Conservation (phyloP, 164 flowering plant genomes). For the Annona cherimola region DNA sequence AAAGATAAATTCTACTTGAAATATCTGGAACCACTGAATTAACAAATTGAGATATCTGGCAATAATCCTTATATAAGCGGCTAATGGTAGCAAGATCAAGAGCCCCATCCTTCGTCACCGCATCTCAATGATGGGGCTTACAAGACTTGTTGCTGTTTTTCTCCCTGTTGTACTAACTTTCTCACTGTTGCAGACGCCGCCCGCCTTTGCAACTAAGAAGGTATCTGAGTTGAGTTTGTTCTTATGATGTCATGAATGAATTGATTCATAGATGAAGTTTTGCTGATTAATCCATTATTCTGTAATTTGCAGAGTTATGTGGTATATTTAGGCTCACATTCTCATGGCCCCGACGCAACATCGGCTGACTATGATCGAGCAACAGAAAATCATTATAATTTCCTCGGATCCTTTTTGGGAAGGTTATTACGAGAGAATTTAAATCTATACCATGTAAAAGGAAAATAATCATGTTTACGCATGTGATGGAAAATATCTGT, state of each 20-base stretch:
- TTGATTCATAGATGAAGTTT: too few relatives aligned
- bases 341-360: slow-evolving; percentile 26
- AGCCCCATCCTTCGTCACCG: too few relatives aligned
- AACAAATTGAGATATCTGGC: too few relatives aligned
- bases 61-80: too few relatives aligned
- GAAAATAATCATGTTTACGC: too few relatives aligned
- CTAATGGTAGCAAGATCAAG: too few relatives aligned
- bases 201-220: slow-evolving; percentile 20
- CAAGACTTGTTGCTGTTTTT: not conserved
- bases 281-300: too few relatives aligned
- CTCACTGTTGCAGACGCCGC: slow-evolving; percentile 7
- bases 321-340: slow-evolving; percentile 57
- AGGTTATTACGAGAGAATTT: slow-evolving; percentile 24
- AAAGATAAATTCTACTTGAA: too few relatives aligned
- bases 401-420: slow-evolving; percentile 44
- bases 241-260: too few relatives aligned
- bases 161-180: not conserved
- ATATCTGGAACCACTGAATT: too few relatives aligned
- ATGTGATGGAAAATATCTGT: too few relatives aligned
- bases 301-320: slow-evolving; percentile 39
- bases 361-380: slow-evolving; percentile 26
- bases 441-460: too few relatives aligned
- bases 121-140: not conserved
- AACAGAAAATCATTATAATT: slow-evolving; percentile 38
- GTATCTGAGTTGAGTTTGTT: slow-evolving; percentile 8